Conservation (phyloP, 345 rosid genomes). For the Syzygium jambos region DNA sequence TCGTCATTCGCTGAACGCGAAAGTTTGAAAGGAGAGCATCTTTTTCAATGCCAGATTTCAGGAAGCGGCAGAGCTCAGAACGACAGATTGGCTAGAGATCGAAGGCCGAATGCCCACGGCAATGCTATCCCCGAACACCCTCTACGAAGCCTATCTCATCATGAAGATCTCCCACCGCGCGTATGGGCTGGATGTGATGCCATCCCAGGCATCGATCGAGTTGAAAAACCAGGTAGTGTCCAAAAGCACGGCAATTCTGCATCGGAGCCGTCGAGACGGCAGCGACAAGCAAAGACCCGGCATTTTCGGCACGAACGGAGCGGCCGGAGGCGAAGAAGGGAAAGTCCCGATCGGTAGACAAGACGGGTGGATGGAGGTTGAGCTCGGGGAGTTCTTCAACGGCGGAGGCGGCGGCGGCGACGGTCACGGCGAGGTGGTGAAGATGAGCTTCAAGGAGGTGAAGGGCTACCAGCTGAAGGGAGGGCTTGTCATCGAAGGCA, state of each 20-base stretch:
- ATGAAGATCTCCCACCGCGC: constrained; percentile 11
- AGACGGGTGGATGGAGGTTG: constrained; percentile 84
- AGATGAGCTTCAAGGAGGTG: constrained; percentile 61
- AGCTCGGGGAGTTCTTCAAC: constrained; percentile 58
- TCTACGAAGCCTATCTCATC: constrained; percentile 28
- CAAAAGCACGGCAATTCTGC: constrained; percentile 6
- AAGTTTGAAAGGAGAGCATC: not conserved
- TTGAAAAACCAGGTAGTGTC: constrained; percentile 2
- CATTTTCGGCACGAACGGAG: too few species aligned
- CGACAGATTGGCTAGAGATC: constrained; percentile 27
- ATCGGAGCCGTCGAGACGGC: not conserved
- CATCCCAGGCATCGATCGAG: constrained; percentile 12
- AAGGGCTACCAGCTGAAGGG: constrained; percentile 70
- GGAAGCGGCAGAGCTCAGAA: constrained; percentile 30
- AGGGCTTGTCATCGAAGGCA: constrained; percentile 62
- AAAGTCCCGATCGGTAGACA: constrained; percentile 23
- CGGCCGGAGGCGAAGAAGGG: not conserved
- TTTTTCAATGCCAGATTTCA: constrained; percentile 14
- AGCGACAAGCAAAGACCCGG: not conserved
- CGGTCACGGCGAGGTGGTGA: constrained; percentile 15
- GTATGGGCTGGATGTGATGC: constrained; percentile 29
- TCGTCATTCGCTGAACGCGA: not conserved
- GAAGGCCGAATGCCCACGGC: constrained; percentile 18
- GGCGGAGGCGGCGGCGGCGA: constrained; percentile 3
- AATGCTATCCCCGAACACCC: constrained; percentile 22